Conservation (phyloP, 2,329 filamentous ascomycete species). For the Colletotrichum incanum region DNA sequence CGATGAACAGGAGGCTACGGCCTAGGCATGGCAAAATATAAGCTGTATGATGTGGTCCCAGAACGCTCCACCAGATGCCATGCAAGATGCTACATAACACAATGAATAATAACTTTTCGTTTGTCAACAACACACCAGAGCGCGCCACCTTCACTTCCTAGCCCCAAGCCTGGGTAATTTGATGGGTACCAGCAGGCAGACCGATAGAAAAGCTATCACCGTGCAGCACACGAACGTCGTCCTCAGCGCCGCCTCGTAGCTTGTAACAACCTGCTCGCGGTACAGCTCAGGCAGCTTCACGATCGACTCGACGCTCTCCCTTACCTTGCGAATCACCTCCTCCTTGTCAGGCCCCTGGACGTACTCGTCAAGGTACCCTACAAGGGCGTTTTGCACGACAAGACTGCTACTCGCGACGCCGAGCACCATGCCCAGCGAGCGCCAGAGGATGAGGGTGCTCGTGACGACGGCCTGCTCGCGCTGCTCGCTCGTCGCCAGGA, state of each 20-base stretch:
- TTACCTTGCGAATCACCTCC: constrained; percentile 66
- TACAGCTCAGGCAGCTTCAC: constrained; percentile 61
- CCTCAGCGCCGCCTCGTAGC: constrained; percentile 68
- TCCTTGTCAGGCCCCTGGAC: constrained; percentile 74
- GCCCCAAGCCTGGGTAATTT: constrained; percentile 68
- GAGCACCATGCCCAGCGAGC: constrained; percentile 79
- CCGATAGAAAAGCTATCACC: constrained; percentile 63
- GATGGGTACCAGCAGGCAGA: constrained; percentile 65
- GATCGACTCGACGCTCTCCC: constrained; percentile 70
- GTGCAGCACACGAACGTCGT: constrained; percentile 62
- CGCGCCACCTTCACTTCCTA: constrained; percentile 51
- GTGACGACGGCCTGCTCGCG: constrained; percentile 78
- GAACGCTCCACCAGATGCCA: constrained; percentile 15
- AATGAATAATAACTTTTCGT: not conserved
- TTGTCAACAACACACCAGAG: not conserved
- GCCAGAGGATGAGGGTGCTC: constrained; percentile 80
- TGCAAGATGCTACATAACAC: constrained; percentile 13
- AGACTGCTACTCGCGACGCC: constrained; percentile 82
- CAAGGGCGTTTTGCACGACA: constrained; percentile 80
- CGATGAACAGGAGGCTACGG: not conserved
- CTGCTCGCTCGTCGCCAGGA: constrained; percentile 73
- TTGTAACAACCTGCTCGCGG: constrained; percentile 68
- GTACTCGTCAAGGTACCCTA: constrained; percentile 69
- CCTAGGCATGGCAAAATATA: constrained; percentile 27
- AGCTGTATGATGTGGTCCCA: constrained; percentile 22